Conservation (phyloP, 2,329 filamentous ascomycete genomes). For the Monilinia polystroma region DNA sequence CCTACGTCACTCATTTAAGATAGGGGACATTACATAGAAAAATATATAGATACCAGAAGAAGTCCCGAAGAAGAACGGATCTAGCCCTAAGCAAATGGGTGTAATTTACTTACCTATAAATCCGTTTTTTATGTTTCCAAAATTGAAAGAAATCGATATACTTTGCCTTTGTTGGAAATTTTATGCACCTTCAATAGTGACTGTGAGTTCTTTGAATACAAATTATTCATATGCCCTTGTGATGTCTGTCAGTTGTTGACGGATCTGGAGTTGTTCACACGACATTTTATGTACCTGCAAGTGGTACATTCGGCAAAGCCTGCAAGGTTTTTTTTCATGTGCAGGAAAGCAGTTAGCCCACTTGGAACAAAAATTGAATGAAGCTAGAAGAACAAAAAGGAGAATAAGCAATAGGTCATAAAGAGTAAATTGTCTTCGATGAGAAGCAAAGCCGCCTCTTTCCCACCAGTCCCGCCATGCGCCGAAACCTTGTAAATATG, state of each 20-base stretch:
- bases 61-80: conserved; percentile 2
- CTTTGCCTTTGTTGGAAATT: not conserved
- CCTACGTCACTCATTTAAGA: not conserved
- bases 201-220: not conserved
- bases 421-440: conserved; percentile 1
- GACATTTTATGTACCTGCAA: not conserved
- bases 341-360: not conserved
- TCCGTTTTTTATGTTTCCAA: not conserved
- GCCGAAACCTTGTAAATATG: conserved; percentile 4
- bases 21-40: not conserved
- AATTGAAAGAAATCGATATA: not conserved
- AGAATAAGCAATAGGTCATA: not conserved
- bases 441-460: not conserved
- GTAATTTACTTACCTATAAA: not conserved
- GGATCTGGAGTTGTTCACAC: not conserved
- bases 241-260: not conserved
- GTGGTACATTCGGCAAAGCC: not conserved
- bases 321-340: not conserved
- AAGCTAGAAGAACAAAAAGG: not conserved
- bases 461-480: conserved; percentile 1
- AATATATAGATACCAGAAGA: not conserved
- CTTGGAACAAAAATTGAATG: not conserved
- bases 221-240: not conserved
- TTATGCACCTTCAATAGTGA: not conserved
- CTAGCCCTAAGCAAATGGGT: not conserved